Evolutionary conservation across 495 filamentous ascomycete genomes (phyloP).

Genomic region (Penicillium bialowiezense): DNA sequence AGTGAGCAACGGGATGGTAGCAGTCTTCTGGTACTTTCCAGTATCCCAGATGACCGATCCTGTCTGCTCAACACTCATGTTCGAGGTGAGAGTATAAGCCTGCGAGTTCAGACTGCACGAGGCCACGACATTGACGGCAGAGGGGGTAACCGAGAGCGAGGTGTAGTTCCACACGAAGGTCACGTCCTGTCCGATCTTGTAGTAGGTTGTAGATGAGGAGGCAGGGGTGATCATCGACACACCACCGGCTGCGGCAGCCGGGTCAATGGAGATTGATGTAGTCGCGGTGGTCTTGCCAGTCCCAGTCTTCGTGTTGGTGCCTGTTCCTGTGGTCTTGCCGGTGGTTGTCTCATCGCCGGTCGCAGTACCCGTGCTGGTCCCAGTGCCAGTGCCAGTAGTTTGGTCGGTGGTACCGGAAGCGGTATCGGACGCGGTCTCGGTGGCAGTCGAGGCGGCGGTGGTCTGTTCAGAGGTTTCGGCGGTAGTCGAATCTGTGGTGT

Average conservation of each 20-base stretch:
- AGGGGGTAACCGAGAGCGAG: slow-evolving; percentile 71
- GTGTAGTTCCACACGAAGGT: slow-evolving; percentile 98
- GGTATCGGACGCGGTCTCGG: slow-evolving; percentile 20
- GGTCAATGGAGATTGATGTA: slow-evolving; percentile 50
- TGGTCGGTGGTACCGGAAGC: slow-evolving; percentile 11
- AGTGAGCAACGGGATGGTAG: slow-evolving; percentile 60
- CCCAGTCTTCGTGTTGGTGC: slow-evolving; percentile 30
- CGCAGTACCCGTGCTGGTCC: slow-evolving; percentile 15
- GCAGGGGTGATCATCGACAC: slow-evolving; percentile 80
- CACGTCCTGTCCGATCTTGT: slow-evolving; percentile 81
- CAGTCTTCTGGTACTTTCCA: slow-evolving; percentile 58
- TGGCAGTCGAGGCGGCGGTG: slow-evolving; percentile 17
- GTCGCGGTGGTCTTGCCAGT: slow-evolving; percentile 24
- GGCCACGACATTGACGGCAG: slow-evolving; percentile 76
- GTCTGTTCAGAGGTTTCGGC: slow-evolving; percentile 19
- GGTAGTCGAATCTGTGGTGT: slow-evolving; percentile 17
- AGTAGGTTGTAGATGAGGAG: slow-evolving; percentile 63
- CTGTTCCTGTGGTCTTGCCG: slow-evolving; percentile 12
- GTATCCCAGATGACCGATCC: slow-evolving; percentile 78
- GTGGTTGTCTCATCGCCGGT: slow-evolving; percentile 11
- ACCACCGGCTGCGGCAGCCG: slow-evolving; percentile 64
- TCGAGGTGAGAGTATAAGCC: slow-evolving; percentile 66
- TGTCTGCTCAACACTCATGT: slow-evolving; percentile 57
- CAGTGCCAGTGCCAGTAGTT: slow-evolving; percentile 11
- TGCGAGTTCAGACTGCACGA: slow-evolving; percentile 65